phyloP scores from a whole-genome alignment of 192 early-diverging fungal species.

The Mortierella hygrophila region DNA sequence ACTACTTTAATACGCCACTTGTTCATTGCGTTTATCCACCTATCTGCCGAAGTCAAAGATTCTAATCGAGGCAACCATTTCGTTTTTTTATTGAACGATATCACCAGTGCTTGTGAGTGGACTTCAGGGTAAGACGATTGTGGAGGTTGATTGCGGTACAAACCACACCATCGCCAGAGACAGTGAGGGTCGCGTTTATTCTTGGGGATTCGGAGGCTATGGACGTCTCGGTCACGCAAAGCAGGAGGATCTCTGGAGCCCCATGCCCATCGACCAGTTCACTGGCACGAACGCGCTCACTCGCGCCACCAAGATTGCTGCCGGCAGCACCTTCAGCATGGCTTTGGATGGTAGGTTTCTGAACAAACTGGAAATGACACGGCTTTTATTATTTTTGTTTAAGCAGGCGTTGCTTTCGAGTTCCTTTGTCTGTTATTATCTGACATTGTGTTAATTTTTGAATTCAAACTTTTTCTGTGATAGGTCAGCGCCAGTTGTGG shows the following conservation, averaged over 20 bases:
- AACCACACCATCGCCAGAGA: constrained; percentile 72
- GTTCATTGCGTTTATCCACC: neutral
- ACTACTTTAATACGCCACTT: neutral
- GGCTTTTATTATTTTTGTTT: neutral
- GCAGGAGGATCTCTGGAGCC: constrained; percentile 63
- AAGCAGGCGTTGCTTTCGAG: neutral
- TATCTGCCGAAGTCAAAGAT: neutral
- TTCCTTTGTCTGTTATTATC: neutral
- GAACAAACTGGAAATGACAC: neutral
- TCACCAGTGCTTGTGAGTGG: constrained; percentile 46
- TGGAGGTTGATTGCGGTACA: constrained; percentile 68
- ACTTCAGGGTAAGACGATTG: constrained; percentile 55
- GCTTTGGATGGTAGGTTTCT: constrained; percentile 56
- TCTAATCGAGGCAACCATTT: neutral
- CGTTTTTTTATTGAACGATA: neutral
- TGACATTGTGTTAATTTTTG: neutral
- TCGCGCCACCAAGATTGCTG: constrained; percentile 53
- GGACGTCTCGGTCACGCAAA: constrained; percentile 74
- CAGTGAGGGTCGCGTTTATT: constrained; percentile 65
- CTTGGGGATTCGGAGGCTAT: constrained; percentile 75
- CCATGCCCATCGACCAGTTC: constrained; percentile 58
- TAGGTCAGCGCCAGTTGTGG: constrained; percentile 54
- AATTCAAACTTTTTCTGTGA: neutral
- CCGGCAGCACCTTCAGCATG: constrained; percentile 64
- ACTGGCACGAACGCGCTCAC: constrained; percentile 47